A percentile compares a stretch with the other conserved stretches of the same genome.
These are phyloP conservation scores for Erythrophleum ivorense DNA, from an alignment of 331 rosid species.

Conservation along the genomic window DNA sequence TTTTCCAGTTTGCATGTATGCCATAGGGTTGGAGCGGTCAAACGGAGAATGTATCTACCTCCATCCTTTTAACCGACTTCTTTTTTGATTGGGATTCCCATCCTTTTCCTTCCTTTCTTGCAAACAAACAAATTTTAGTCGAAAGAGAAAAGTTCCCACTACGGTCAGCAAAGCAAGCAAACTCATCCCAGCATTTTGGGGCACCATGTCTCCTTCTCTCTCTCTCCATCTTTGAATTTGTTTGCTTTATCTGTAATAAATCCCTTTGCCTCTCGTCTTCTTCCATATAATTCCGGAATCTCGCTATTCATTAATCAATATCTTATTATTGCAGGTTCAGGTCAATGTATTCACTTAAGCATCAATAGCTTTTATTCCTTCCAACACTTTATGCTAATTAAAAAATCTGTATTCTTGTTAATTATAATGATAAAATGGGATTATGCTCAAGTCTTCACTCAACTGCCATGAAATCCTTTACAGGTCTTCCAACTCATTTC, in stretches of 20 bases:
- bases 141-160: slow-evolving; percentile 39
- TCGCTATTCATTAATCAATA: slow-evolving; percentile 14
- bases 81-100: slow-evolving; percentile 61
- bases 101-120: slow-evolving; percentile 57
- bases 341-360: slow-evolving; percentile 17
- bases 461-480: not conserved
- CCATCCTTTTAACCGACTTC: slow-evolving; percentile 28
- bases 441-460: not conserved
- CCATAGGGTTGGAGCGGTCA: slow-evolving; percentile 59
- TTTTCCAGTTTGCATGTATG: slow-evolving; percentile 32
- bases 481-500: not conserved
- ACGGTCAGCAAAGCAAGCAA: slow-evolving; percentile 56
- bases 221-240: not conserved
- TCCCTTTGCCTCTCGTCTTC: not conserved
- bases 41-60: slow-evolving; percentile 36
- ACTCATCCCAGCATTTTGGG: slow-evolving; percentile 52
- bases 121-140: slow-evolving; percentile 41
- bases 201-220: slow-evolving; percentile 41
- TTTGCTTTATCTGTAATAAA: slow-evolving; percentile 26
- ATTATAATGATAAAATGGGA: too few relatives aligned
- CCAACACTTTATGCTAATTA: too few relatives aligned
- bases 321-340: not conserved
- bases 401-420: too few relatives aligned
- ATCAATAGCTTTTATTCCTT: not conserved
- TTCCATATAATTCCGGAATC: slow-evolving; percentile 36